A percentile compares a stretch with the other conserved stretches of the same genome.
Conservation (phyloP, 306 rosid genomes). For the Vigna reflexopilosa region DNA sequence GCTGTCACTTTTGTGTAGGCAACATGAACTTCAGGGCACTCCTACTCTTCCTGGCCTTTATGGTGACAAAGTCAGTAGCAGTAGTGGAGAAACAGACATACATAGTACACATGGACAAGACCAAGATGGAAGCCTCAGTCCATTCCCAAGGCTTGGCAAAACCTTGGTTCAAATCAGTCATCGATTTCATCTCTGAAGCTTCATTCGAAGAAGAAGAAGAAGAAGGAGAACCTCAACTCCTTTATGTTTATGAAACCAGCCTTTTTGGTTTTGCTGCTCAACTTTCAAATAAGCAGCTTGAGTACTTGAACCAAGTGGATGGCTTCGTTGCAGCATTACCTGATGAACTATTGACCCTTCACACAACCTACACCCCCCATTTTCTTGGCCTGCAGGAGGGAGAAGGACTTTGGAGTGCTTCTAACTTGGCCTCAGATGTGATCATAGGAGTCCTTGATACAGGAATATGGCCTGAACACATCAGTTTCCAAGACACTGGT, state of each 20-base stretch:
- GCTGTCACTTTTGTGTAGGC: conserved; percentile 42
- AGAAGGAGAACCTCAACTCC: conserved; percentile 49
- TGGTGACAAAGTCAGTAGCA: conserved; percentile 53
- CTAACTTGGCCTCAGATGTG: conserved; percentile 61
- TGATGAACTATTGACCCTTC: conserved; percentile 60
- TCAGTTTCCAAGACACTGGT: conserved; percentile 61
- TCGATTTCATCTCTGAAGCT: conserved; percentile 44
- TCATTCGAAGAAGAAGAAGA: conserved; percentile 38
- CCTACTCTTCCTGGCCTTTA: conserved; percentile 45
- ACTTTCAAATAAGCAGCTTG: conserved; percentile 53
- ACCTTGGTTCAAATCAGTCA: conserved; percentile 54
- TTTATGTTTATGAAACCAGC: conserved; percentile 60
- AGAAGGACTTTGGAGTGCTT: conserved; percentile 61
- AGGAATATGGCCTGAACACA: conserved; percentile 76
- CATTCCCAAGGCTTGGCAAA: conserved; percentile 41
- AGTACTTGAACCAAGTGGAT: conserved; percentile 47
- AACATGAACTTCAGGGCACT: conserved; percentile 47
- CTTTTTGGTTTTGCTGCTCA: conserved; percentile 67
- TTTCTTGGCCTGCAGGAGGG: conserved; percentile 60
- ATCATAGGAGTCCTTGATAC: conserved; percentile 68
- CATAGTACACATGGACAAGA: conserved; percentile 70
- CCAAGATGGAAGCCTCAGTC: conserved; percentile 43
- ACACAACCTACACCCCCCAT: conserved; percentile 61
- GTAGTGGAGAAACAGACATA: conserved; percentile 51
- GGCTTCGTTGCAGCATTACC: conserved; percentile 65